phyloP scores from a whole-genome alignment of 78 protist species.

The Diacronema lutheri region DNA sequence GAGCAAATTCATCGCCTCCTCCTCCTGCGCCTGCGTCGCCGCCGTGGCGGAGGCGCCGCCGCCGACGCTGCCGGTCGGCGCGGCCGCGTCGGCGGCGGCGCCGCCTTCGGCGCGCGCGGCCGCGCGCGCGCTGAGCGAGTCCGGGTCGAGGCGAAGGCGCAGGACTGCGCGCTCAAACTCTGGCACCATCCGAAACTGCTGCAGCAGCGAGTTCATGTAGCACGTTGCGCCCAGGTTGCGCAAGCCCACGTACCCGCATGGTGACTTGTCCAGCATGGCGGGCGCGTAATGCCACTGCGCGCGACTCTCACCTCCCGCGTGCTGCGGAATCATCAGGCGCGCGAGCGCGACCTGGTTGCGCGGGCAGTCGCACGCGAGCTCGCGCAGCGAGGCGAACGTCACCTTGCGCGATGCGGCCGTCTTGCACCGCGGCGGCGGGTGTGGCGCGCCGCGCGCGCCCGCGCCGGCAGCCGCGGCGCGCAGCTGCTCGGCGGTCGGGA shows the following conservation, averaged over 20 bases:
- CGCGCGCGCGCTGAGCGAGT: neutral
- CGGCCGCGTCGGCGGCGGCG: conserved; percentile 1
- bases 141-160: neutral
- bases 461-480: too few species aligned
- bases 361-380: neutral
- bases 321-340: neutral
- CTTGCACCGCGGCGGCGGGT: conserved; percentile 43
- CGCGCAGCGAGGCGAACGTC: conserved; percentile 1
- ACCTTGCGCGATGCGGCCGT: neutral
- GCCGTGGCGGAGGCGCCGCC: conserved; percentile 51
- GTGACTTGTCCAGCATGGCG: conserved; percentile 31
- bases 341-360: neutral
- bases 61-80: too few species aligned
- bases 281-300: neutral
- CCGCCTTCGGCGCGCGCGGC: neutral
- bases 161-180: conserved; percentile 37
- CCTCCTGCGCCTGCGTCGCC: neutral
- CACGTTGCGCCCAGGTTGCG: conserved; percentile 85
- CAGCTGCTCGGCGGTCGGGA: neutral
- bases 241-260: conserved; percentile 77
- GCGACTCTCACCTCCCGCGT: neutral
- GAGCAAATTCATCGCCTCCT: conserved; percentile 26
- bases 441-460: neutral
- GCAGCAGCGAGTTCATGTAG: conserved; percentile 80
- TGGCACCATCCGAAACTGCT: conserved; percentile 71